These are phyloP conservation scores for Tolypocladium album DNA, from an alignment of 2,329 filamentous ascomycete species.

Conservation along the genomic window DNA sequence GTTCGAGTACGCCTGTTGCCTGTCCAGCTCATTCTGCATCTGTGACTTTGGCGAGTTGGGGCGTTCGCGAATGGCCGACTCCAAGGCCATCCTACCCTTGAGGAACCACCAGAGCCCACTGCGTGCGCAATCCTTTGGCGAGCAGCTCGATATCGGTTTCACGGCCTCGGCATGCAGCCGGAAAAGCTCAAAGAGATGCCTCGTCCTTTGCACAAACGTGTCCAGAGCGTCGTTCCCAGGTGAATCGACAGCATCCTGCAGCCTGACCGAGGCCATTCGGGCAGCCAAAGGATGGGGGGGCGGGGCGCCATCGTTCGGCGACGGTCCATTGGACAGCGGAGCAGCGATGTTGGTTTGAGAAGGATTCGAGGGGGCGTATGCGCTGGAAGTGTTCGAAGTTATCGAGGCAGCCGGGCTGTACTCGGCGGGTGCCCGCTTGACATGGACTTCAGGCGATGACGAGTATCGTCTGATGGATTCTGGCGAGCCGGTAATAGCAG, in stretches of 20 bases:
- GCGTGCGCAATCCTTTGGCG: slow-evolving; percentile 57
- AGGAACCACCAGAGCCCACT: slow-evolving; percentile 85
- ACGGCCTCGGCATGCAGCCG: slow-evolving; percentile 65
- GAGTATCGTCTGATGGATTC: slow-evolving; percentile 11
- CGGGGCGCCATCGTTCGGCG: slow-evolving; percentile 10
- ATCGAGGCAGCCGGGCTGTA: slow-evolving; percentile 31
- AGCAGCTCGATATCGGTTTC: slow-evolving; percentile 52
- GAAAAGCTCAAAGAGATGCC: slow-evolving; percentile 67
- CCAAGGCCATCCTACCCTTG: slow-evolving; percentile 66
- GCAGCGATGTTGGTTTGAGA: slow-evolving; percentile 7
- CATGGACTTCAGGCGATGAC: slow-evolving; percentile 16
- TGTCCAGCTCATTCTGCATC: slow-evolving; percentile 41
- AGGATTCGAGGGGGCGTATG: slow-evolving; percentile 12
- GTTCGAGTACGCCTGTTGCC: slow-evolving; percentile 74
- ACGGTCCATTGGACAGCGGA: slow-evolving; percentile 12
- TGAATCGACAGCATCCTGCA: slow-evolving; percentile 30
- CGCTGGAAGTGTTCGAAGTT: slow-evolving; percentile 19
- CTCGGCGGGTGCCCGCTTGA: slow-evolving; percentile 15
- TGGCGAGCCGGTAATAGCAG: slow-evolving; percentile 13
- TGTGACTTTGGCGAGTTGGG: slow-evolving; percentile 39
- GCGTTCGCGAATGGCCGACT: slow-evolving; percentile 57
- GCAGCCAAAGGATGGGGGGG: slow-evolving; percentile 14
- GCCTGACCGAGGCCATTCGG: slow-evolving; percentile 23
- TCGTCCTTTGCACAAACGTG: slow-evolving; percentile 60
- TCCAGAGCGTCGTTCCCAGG: slow-evolving; percentile 55